Conservation (phyloP, 108 stramenopile species). For the Skeletonema potamos region DNA sequence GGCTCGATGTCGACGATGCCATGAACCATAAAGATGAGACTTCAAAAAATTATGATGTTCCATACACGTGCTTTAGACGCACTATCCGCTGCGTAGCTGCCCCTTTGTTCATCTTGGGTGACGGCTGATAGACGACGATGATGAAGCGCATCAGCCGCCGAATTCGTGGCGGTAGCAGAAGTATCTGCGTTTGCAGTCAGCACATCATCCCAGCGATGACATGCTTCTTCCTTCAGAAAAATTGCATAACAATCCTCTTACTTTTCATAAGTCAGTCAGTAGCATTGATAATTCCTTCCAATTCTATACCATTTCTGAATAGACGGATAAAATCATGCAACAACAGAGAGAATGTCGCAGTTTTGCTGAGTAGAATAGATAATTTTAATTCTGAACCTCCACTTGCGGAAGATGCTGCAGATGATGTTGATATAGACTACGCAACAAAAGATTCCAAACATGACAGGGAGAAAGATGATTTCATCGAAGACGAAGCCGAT, state of each 20-base stretch:
- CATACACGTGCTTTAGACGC: too few relatives aligned
- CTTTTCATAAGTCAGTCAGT: background rate
- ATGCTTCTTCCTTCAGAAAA: background rate
- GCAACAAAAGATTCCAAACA: background rate
- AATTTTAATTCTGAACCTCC: background rate
- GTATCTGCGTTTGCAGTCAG: background rate
- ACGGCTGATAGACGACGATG: background rate
- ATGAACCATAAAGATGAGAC: too few relatives aligned
- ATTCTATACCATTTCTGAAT: background rate
- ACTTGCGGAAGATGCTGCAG: background rate
- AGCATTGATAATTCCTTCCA: background rate
- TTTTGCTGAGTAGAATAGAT: background rate
- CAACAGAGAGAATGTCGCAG: background rate
- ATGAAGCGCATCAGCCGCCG: background rate
- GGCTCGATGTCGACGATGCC: too few relatives aligned
- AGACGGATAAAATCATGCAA: background rate
- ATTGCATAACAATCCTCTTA: background rate
- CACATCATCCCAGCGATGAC: background rate
- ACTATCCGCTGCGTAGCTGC: too few relatives aligned
- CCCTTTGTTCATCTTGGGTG: background rate
- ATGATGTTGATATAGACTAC: conserved; percentile 5
- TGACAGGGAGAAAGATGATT: conserved; percentile 6
- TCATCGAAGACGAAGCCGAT: conserved; percentile 12
- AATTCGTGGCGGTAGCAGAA: background rate
- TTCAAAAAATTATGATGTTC: too few relatives aligned